Evolutionary conservation across 176 grass and related monocot species (phyloP), one percentile per base, ranked within the genome.

Genomic region (Secale cereale): DNA sequence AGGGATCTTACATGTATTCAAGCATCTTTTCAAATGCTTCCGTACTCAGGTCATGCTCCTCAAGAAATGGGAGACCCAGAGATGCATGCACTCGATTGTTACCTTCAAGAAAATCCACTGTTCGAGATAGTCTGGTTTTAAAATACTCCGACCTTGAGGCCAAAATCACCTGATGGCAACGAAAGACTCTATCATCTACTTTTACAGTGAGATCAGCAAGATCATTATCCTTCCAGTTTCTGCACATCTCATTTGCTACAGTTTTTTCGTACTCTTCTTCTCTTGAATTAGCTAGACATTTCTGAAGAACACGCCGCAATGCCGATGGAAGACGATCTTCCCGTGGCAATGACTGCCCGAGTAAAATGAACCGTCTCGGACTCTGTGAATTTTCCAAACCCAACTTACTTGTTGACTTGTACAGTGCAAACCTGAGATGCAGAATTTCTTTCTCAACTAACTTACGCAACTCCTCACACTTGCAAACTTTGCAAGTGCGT

Each of bases 71-170:
- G 90, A 98, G 59, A 10, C 72, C 72, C 15, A 74, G 66, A 88
- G 85, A 39, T 72, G 68, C 59, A 28, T 43, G 48, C 31, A 75
- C 50, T 60, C 68, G 74, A 90, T 65, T 83, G 64, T 74, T 86
- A 70, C 86, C 95, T 85, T 98, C 89, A 83, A 90, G 77, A 78
- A 95, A 98, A 60, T 77, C 91, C 68, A 89, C 88, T 48, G 82
- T 88, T 77, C 95, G 91, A 90, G 89, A 98, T 20, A 98, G 85
- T 78, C 95, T 98, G 26, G 95, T 87, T 75, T 91, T 93, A 67
- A 98, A 98, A 89, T 98, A 98, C 74, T 98, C 95, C 0, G 95
- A 98, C 36, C 95, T 93, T 5, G 95, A 92, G 20, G 95, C 95
- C 40, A 98, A 83, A 76, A 98, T 94, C 16, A 98, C 93, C 83